Evolutionary conservation across 176 grass and related monocot species (phyloP), one percentile per base, ranked within the genome.

Genomic region (Musa itinerans): DNA sequence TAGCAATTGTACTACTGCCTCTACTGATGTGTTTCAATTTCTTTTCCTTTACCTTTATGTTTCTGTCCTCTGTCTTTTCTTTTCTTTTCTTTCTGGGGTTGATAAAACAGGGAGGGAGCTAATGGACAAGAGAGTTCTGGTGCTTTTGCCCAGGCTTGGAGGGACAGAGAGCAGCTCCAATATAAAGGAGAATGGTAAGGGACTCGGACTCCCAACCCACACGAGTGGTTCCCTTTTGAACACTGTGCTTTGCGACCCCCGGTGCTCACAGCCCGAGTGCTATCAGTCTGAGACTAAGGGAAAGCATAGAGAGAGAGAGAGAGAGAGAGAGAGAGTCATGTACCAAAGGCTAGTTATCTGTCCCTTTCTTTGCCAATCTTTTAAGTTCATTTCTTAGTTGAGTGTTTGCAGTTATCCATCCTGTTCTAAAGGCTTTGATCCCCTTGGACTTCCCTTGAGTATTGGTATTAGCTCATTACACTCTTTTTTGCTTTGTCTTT

Each of bases 161-260:
- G 63, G 25, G 63, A 65, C 63, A 65, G 63, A 11, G 21, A 25
- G 63, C 63, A 65, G 22, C 63, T 65, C 63, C 10, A 65, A 25
- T 65, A 65, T 65, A 65, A 65, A 65, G 63, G 63, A 65, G 63
- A 65, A 65, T 65, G 63, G 63, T 21, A 23, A 27, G 63, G 22
- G 63, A 65, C 63, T 65, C 63, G 13, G 63, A 65, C 63, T 65
- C 23, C 63, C 63, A 22, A 65, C 63, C 63, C 63, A 65, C 63
- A 65, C 63, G 63, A 65, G 63, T 65, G 63, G 63, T 22, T 13
- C 63, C 63, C 63, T 65, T 65, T 65, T 65, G 63, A 65, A 65
- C 23, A n/a, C 63, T 65, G 63, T 65, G 63, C 21, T 43, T 65
- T 14, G 63, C 63, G 3, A 13, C 63, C 23, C 63, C 63, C 63